These are phyloP conservation scores for Fusarium musae DNA, from an alignment of 2,329 filamentous ascomycete genomes.

Conservation along the genomic window DNA sequence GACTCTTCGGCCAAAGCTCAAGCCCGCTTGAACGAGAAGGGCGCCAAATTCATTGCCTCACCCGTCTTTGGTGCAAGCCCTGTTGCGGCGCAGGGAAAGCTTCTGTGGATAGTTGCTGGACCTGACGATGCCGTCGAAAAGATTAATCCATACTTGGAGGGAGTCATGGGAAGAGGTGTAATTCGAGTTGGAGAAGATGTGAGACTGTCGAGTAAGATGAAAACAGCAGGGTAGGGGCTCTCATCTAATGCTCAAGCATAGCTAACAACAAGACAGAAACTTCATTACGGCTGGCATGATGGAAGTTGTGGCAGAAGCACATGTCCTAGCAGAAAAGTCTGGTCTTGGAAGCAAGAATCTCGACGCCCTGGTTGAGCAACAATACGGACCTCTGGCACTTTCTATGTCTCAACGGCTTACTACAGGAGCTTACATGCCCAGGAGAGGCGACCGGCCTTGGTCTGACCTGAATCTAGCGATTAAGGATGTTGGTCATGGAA, in stretches of 20 bases:
- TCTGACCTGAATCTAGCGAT: slow-evolving; percentile 62
- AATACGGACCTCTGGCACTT: slow-evolving; percentile 52
- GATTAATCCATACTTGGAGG: slow-evolving; percentile 54
- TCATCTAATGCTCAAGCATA: accelerated
- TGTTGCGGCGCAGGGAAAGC: slow-evolving; percentile 57
- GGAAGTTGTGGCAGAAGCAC: slow-evolving; percentile 61
- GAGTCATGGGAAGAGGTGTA: slow-evolving; percentile 55
- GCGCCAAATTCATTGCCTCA: slow-evolving; percentile 54
- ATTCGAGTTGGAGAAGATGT: slow-evolving; percentile 57
- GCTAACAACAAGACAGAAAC: slow-evolving; percentile 49
- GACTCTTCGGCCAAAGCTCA: slow-evolving; percentile 50
- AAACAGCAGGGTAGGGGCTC: slow-evolving; percentile 56
- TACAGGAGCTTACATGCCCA: slow-evolving; percentile 52
- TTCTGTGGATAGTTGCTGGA: slow-evolving; percentile 60
- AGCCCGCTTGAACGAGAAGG: slow-evolving; percentile 42
- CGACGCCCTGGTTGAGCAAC: slow-evolving; percentile 56
- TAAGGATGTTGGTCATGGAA: slow-evolving; percentile 63
- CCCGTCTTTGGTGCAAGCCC: slow-evolving; percentile 64
- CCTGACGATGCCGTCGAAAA: slow-evolving; percentile 48
- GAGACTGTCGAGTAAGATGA: slow-evolving; percentile 57
- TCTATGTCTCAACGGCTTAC: slow-evolving; percentile 53
- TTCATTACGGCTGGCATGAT: slow-evolving; percentile 61
- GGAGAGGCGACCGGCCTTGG: slow-evolving; percentile 51
- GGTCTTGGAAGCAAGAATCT: slow-evolving; percentile 54
- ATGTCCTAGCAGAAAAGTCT: slow-evolving; percentile 60